These are phyloP conservation scores for Posidonia oceanica DNA, from an alignment of 116 monocot species.

Conservation along the genomic window DNA sequence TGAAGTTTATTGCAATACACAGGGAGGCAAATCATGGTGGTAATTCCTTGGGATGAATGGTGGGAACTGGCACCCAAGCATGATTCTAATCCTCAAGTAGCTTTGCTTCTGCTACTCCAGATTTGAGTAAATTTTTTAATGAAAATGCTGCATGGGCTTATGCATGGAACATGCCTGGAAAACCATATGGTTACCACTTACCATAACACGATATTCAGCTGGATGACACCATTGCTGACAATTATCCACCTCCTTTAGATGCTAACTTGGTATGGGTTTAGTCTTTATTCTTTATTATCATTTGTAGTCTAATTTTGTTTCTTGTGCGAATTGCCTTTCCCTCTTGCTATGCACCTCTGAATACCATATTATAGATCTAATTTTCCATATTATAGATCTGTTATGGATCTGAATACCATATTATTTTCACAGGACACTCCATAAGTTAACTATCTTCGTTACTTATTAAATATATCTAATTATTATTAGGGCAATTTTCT, in stretches of 20 bases:
- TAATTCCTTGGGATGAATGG: conserved; percentile 94
- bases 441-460: too few species aligned
- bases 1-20: conserved; percentile 3
- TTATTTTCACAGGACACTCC: too few species aligned
- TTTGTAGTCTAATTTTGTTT: not conserved
- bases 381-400: too few species aligned
- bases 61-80: conserved; percentile 68
- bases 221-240: conserved; percentile 77
- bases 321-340: too few species aligned
- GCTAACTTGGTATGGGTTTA: conserved; percentile 49
- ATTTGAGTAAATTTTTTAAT: conserved; percentile 61
- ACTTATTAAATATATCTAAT: too few species aligned
- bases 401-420: too few species aligned
- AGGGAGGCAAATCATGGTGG: conserved; percentile 86
- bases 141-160: conserved; percentile 73
- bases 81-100: conserved; percentile 69
- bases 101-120: conserved; percentile 68
- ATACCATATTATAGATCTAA: too few species aligned
- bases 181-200: conserved; percentile 48
- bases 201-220: conserved; percentile 94
- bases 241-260: conserved; percentile 78
- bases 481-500: too few species aligned
- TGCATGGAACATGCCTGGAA: conserved; percentile 68
- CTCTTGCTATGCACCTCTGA: too few species aligned
- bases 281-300: not conserved